Evolutionary conservation across 1,284 basidiomycete genomes (phyloP).

Genomic region (Trichosporon inkin): DNA sequence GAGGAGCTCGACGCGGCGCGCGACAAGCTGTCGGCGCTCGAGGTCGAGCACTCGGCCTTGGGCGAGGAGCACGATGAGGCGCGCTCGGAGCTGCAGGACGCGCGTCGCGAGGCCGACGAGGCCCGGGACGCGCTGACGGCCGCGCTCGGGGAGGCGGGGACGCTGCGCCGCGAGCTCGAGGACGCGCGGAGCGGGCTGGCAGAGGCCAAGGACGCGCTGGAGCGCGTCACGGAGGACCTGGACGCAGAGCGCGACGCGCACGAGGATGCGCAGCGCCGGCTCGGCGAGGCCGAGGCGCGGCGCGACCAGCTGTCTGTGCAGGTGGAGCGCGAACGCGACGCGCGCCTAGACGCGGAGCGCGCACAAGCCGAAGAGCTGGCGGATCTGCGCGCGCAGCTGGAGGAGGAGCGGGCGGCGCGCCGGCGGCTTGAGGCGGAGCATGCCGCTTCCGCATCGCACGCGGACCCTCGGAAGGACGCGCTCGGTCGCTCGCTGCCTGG

Average conservation of each 20-base stretch:
- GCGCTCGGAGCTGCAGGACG: background rate
- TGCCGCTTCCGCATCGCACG: background rate
- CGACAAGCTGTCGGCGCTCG: slow-evolving; percentile 13
- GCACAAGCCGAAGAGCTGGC: background rate
- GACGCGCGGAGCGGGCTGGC: background rate
- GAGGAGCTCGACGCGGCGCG: slow-evolving; percentile 12
- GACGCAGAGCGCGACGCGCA: background rate
- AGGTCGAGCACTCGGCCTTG: slow-evolving; percentile 10
- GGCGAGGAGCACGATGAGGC: slow-evolving; percentile 24
- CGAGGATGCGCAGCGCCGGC: background rate
- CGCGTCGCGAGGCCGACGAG: background rate
- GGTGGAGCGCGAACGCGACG: background rate
- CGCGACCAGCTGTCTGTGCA: background rate
- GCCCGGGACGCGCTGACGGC: background rate
- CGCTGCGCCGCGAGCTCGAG: background rate
- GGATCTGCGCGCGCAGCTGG: background rate
- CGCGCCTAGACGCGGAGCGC: background rate
- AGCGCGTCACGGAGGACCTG: background rate
- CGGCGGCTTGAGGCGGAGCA: background rate
- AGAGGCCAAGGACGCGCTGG: background rate
- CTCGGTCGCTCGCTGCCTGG: background rate
- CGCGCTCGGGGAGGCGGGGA: no score
- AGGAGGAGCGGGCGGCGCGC: background rate
- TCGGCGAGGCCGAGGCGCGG: background rate
- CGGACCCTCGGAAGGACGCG: background rate